Base-by-base conservation (phyloP, 192 early-diverging fungal genomes). In the Linnemannia schmuckeri region DNA sequence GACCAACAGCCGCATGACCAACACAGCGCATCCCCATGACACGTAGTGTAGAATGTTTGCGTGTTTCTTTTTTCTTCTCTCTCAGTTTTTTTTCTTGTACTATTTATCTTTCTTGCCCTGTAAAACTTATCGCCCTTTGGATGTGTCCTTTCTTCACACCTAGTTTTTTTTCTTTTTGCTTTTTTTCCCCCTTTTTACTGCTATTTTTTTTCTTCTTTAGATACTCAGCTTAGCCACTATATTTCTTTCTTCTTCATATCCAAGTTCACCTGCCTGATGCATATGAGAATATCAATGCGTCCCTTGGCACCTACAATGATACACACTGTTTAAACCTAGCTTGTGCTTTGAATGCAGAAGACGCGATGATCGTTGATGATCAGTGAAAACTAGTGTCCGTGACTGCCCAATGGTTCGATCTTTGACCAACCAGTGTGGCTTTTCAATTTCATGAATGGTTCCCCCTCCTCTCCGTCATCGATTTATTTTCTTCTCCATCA, bases 1-100 rank as follows among this genome's bases (percentile, higher is more conserved):
- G 54, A 68, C 18, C 70, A 49, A 27, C 72, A 54, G 44, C 42
- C 61, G 17, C 63, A 77, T 33, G n/a, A 61, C 15, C 61, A 82
- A 33, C 80, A 76, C 47, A 82, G 80, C 68, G 74, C 63, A 38
- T 82, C 80, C 22, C 80, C 80, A 75, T 82, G 41, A 68, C 12
- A 33, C 2, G 61, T 4, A 52, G 20, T 6, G 61, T 66, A 33
- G 61, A 4, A 66, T 66, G 6, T 66, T 4, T 24, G 9, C 30
- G 3, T 3, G 7, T 63, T 63, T 57, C 10, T 9, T 10, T 63
- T 33, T 17, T 52, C 13, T 1, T 66, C 3, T 66, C n/a, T 66
- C 27, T n/a, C 15, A 35, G 30, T 40, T 61, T n/a, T 55, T 75
- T 35, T n/a, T 61, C 46, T 75, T 33, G n/a, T 40, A 30, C 24